Base-by-base conservation (phyloP, 192 early-diverging fungal species). In the Podila horticola region DNA sequence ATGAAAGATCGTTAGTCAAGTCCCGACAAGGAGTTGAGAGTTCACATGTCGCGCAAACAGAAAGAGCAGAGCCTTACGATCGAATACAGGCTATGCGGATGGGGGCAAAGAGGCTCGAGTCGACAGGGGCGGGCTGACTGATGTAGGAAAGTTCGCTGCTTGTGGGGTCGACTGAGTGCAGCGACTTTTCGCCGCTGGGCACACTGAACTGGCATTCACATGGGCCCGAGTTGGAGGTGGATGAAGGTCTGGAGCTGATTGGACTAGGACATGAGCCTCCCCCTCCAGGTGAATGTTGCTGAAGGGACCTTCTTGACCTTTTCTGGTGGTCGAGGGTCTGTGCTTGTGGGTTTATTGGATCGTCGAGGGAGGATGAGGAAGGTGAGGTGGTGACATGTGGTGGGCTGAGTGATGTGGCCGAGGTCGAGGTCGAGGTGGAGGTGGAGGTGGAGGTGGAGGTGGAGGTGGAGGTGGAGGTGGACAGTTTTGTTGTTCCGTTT, bases 151-250 rank as follows among this genome's bases (percentile, higher is more conserved):
- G 55, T 31, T 72, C 66, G 12, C 62, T 72, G 52, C 73, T 73
- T 62, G 67, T 24, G 12, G 77, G 77, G 51, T 81, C 77, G 28
- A 81, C 71, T 13, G 77, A 81, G 49, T 81, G 77, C 24, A 81
- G 58, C 0, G 77, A 81, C 48, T 66, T 81, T 63, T 81, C 77
- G 9, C 71, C 77, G 51, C 66, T 73, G 22, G 77, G 77, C 15
- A 81, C 52, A n/a, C 77, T 81, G 33, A 81, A 81, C 17, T 81
- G 77, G 68, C 77, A 81, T 60, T 81, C 77, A 15, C 77, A 81
- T 17, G 71, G 24, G 31, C 31, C 66, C 33, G 49, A 57, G 38
- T 28, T 61, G 4, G 64, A 59, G 49, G 11, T 69, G 61, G 45
- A 64, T 1, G 75, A 71, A 19, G 62, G 33, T 26, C 58, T 66